phyloP scores from a whole-genome alignment of 805 yeast species.

The Cyberlindnera samutprakarnensis region DNA sequence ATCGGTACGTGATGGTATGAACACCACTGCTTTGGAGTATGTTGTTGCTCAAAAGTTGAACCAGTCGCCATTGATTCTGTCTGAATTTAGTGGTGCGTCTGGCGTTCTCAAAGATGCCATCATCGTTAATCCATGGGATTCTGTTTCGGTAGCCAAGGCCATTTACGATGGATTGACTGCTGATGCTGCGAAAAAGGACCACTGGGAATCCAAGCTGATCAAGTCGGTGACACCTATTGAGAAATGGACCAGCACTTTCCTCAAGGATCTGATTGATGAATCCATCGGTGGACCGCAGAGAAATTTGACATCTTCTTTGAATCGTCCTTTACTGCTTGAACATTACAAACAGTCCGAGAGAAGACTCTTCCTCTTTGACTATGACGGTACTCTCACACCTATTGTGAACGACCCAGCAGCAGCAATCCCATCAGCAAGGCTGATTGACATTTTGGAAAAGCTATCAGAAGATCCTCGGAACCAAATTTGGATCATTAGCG shows the following conservation, averaged over 20 bases:
- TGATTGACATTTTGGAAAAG: slow-evolving; percentile 49
- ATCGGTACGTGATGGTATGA: slow-evolving; percentile 92
- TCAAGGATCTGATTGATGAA: slow-evolving; percentile 40
- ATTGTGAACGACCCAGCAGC: slow-evolving; percentile 97
- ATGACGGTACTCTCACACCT: slow-evolving; percentile 96
- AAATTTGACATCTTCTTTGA: slow-evolving; percentile 71
- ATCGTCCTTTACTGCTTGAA: slow-evolving; percentile 55
- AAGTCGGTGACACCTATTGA: slow-evolving; percentile 69
- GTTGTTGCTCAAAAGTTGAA: slow-evolving; percentile 78
- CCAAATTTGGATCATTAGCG: slow-evolving; percentile 91
- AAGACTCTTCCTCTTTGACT: slow-evolving; percentile 84
- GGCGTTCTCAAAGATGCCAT: slow-evolving; percentile 64
- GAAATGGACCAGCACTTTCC: slow-evolving; percentile 65
- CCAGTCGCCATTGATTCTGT: slow-evolving; percentile 70
- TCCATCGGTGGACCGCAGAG: slow-evolving; percentile 32
- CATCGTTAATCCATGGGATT: slow-evolving; percentile 94
- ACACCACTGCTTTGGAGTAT: slow-evolving; percentile 89
- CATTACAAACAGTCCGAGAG: slow-evolving; percentile 54
- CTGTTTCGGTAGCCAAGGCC: slow-evolving; percentile 84
- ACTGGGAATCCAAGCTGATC: slow-evolving; percentile 48
- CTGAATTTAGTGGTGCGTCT: slow-evolving; percentile 91
- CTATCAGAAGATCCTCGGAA: slow-evolving; percentile 72
- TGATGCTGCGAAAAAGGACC: slow-evolving; percentile 37
- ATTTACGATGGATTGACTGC: slow-evolving; percentile 62
- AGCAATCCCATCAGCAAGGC: slow-evolving; percentile 82